Conservation (phyloP, 2,329 filamentous ascomycete species). For the Penicillium expansum region DNA sequence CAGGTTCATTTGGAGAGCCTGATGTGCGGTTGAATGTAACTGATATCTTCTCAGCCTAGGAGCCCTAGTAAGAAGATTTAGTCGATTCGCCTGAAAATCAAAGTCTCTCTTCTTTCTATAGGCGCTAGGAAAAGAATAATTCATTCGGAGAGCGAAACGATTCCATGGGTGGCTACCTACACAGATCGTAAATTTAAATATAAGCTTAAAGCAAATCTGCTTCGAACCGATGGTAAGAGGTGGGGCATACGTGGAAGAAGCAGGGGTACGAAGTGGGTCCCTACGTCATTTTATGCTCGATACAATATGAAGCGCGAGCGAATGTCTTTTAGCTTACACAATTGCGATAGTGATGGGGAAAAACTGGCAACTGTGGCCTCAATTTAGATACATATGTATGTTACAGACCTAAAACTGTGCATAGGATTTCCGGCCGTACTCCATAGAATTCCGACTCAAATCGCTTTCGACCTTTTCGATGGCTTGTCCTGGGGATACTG, state of each 20-base stretch:
- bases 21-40: background rate
- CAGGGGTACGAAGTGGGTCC: background rate
- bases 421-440: background rate
- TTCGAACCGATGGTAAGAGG: background rate
- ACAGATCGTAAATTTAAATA: background rate
- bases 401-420: too few relatives aligned
- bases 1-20: background rate
- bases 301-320: background rate
- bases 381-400: background rate
- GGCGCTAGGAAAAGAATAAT: background rate
- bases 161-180: background rate
- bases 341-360: background rate
- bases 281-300: background rate
- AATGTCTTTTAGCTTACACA: background rate
- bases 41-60: background rate
- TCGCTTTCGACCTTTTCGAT: background rate
- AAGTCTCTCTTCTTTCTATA: background rate
- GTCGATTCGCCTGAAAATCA: background rate
- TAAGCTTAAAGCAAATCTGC: background rate
- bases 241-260: background rate
- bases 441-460: background rate
- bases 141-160: background rate
- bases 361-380: too few relatives aligned
- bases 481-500: background rate
- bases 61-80: background rate